Evolutionary conservation across 208 protist species (phyloP).

Genomic region (Trypanosoma scelopori): DNA sequence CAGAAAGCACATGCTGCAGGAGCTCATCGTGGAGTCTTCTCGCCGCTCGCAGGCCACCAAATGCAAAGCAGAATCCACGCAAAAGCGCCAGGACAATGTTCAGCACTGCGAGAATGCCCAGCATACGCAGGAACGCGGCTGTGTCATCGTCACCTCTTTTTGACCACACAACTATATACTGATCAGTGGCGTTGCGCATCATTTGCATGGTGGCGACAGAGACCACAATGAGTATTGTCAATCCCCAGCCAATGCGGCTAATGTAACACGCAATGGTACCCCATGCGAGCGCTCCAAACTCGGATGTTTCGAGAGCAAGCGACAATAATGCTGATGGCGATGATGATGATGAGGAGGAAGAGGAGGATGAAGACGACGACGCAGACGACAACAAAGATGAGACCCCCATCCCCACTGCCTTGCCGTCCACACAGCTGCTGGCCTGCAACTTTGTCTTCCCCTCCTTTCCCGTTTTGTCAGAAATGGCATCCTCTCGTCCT

Average conservation of each 20-base stretch:
- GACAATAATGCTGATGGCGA: too few relatives aligned
- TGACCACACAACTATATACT: constrained; percentile 32
- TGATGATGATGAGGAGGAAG: too few relatives aligned
- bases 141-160: constrained; percentile 16
- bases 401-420: too few relatives aligned
- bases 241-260: constrained; percentile 17
- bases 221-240: constrained; percentile 22
- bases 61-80: constrained; percentile 33
- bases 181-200: constrained; percentile 29
- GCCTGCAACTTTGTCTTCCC: too few relatives aligned
- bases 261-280: constrained; percentile 25
- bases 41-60: constrained; percentile 37
- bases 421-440: too few relatives aligned
- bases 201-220: constrained; percentile 28
- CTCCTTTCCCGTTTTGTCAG: too few relatives aligned
- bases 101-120: constrained; percentile 16
- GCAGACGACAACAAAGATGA: too few relatives aligned
- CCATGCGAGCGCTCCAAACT: constrained; percentile 23
- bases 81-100: constrained; percentile 29
- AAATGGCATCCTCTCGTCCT: too few relatives aligned
- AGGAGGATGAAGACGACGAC: too few relatives aligned
- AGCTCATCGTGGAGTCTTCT: constrained; percentile 51
- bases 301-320: constrained; percentile 15
- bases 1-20: constrained; percentile 40
- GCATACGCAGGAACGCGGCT: constrained; percentile 10